Percentiles rank a stretch among this genome's conserved stretches.
Evolutionary conservation across 352 stramenopile genomes (phyloP).

Genomic region (Phytopythium mirpurense): DNA sequence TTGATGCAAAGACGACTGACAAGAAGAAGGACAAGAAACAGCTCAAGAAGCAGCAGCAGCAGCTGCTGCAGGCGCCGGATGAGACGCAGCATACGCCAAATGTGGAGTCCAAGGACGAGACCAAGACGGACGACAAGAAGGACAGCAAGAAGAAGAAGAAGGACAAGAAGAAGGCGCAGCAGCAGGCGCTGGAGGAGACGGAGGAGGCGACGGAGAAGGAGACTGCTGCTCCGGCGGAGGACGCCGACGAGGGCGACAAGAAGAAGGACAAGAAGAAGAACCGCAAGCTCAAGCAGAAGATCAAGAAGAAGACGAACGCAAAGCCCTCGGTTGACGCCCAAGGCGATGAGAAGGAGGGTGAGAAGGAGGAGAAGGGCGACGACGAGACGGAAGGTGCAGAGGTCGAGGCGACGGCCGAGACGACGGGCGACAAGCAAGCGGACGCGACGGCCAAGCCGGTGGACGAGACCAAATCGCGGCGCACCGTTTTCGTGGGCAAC

Average conservation of each 20-base stretch:
- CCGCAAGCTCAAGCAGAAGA: slow-evolving; percentile 22
- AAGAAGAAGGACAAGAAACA: slow-evolving; percentile 20
- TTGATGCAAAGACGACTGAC: slow-evolving; percentile 3
- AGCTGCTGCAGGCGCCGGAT: slow-evolving; percentile 2
- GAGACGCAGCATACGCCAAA: too few species aligned
- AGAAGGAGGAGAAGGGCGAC: neutral
- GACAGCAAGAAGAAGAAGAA: slow-evolving; percentile 19
- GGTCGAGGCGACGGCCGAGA: slow-evolving; percentile 7
- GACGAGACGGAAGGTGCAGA: neutral
- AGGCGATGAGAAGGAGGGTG: slow-evolving; percentile 1
- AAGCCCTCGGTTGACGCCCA: slow-evolving; percentile 15
- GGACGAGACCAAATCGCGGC: slow-evolving; percentile 59
- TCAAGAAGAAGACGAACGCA: slow-evolving; percentile 35
- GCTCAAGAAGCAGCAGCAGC: slow-evolving; percentile 10
- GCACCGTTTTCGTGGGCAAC: slow-evolving; percentile 92
- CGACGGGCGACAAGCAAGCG: neutral
- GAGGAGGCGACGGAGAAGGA: slow-evolving; percentile 3
- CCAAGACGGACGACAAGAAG: slow-evolving; percentile 13
- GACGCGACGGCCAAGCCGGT: slow-evolving; percentile 6
- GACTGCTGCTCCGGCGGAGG: neutral
- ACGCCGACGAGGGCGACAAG: neutral
- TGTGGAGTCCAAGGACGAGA: too few species aligned
- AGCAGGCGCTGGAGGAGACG: slow-evolving; percentile 3
- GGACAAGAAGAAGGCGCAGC: slow-evolving; percentile 5
- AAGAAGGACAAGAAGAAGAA: slow-evolving; percentile 15